These are phyloP conservation scores for Cichorium intybus DNA, from an alignment of 140 eudicot genomes.

Conservation along the genomic window DNA sequence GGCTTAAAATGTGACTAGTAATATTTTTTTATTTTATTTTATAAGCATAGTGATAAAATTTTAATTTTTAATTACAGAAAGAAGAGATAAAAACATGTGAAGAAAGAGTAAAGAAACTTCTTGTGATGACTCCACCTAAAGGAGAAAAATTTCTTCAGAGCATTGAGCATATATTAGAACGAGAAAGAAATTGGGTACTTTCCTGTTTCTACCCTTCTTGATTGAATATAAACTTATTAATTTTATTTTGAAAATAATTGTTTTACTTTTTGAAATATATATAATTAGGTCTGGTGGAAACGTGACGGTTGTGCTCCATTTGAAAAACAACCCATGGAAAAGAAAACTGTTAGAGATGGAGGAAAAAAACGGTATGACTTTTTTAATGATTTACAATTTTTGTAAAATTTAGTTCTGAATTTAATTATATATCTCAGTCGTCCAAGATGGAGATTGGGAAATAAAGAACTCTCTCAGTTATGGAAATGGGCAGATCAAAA, in stretches of 20 bases:
- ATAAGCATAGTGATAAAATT: conserved; percentile 11
- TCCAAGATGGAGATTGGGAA: conserved; percentile 97
- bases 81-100: conserved; percentile 82
- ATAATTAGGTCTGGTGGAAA: conserved; percentile 93
- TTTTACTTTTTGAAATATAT: not conserved
- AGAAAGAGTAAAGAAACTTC: conserved; percentile 90
- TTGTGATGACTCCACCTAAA: conserved; percentile 80
- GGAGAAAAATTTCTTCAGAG: conserved; percentile 89
- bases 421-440: conserved; percentile 41
- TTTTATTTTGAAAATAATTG: not conserved
- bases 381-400: not conserved
- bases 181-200: conserved; percentile 96
- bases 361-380: conserved; percentile 61
- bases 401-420: conserved; percentile 1
- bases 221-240: not conserved
- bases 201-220: not conserved
- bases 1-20: not conserved
- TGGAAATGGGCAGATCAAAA: conserved; percentile 99
- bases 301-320: conserved; percentile 96
- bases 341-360: conserved; percentile 68
- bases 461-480: conserved; percentile 86
- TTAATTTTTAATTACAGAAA: conserved; percentile 40
- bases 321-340: conserved; percentile 80
- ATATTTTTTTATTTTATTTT: conserved; percentile 3
- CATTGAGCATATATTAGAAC: conserved; percentile 92